phyloP scores from a whole-genome alignment of 2,329 filamentous ascomycete genomes.

The Colletotrichum orchidophilum region DNA sequence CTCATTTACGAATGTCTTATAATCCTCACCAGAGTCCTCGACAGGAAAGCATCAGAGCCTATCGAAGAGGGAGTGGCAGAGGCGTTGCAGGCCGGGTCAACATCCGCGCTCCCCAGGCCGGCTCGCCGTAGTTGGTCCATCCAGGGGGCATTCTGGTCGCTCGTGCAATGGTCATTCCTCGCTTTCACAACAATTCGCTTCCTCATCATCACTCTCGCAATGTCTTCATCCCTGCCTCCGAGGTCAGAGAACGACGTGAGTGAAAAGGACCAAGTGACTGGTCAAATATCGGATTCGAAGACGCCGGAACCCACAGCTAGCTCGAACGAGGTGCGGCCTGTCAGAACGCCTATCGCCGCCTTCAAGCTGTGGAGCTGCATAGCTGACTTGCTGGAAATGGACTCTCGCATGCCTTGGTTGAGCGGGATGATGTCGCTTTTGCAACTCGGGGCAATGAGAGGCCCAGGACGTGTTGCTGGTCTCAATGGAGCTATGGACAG shows the following conservation, averaged over 20 bases:
- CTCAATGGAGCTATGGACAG: conserved; percentile 86
- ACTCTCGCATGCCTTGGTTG: conserved; percentile 90
- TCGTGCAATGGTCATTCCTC: conserved; percentile 64
- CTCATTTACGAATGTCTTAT: conserved; percentile 86
- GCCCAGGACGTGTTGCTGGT: conserved; percentile 79
- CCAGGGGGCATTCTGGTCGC: conserved; percentile 62
- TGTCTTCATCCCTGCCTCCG: conserved; percentile 73
- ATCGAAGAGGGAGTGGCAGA: conserved; percentile 27
- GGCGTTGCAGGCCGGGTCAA: conserved; percentile 10
- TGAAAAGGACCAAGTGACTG: conserved; percentile 32
- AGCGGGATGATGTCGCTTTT: conserved; percentile 77
- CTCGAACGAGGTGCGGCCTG: conserved; percentile 24
- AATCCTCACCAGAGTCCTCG: conserved; percentile 66
- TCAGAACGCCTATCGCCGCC: conserved; percentile 73
- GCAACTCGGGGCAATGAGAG: conserved; percentile 77
- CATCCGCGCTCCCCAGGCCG: conserved; percentile 3
- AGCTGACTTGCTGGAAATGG: conserved; percentile 77
- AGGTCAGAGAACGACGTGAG: conserved; percentile 43
- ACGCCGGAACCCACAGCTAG: conserved; percentile 33
- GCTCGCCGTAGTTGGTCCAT: conserved; percentile 48
- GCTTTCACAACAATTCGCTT: conserved; percentile 72
- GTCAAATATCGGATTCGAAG: conserved; percentile 38
- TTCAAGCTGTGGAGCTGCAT: conserved; percentile 83
- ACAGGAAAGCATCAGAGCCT: conserved; percentile 38
- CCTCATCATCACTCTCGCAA: conserved; percentile 70